These are phyloP conservation scores for Articulospora tetracladia DNA, from an alignment of 495 filamentous ascomycete genomes.

Conservation along the genomic window DNA sequence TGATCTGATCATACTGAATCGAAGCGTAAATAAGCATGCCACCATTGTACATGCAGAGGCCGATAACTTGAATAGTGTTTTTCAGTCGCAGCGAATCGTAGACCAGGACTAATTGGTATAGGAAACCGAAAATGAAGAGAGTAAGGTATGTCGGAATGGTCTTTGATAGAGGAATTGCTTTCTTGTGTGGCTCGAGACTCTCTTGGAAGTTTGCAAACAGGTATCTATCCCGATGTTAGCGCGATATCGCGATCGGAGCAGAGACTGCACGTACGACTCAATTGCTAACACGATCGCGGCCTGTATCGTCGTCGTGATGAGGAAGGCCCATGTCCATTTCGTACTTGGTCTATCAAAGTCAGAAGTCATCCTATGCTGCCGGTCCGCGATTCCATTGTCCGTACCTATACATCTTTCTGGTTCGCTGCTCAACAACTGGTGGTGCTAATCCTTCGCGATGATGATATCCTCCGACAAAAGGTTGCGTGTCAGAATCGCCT, in stretches of 20 bases:
- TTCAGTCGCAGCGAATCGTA: slow-evolving; percentile 92
- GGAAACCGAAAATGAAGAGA: slow-evolving; percentile 94
- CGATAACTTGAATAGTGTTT: slow-evolving; percentile 98
- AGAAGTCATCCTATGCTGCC: not conserved
- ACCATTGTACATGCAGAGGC: slow-evolving; percentile 85
- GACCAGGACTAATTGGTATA: slow-evolving; percentile 84
- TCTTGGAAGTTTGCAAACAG: slow-evolving; percentile 67
- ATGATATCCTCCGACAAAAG: slow-evolving; percentile 46
- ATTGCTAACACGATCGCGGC: slow-evolving; percentile 73
- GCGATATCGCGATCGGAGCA: not conserved
- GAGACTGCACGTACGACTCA: slow-evolving; percentile 67
- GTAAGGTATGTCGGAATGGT: slow-evolving; percentile 88
- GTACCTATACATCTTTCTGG: slow-evolving; percentile 26
- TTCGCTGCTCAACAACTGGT: slow-evolving; percentile 20
- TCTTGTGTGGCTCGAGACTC: slow-evolving; percentile 33
- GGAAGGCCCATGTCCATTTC: slow-evolving; percentile 85
- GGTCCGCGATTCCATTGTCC: not conserved
- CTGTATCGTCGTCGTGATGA: slow-evolving; percentile 69
- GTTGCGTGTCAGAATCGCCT: slow-evolving; percentile 28
- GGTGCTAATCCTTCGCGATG: slow-evolving; percentile 50
- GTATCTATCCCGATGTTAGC: slow-evolving; percentile 34
- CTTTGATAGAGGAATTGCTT: slow-evolving; percentile 43
- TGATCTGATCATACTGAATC: slow-evolving; percentile 86
- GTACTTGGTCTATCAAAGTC: slow-evolving; percentile 36
- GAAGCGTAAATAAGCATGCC: slow-evolving; percentile 88